These are phyloP conservation scores for Schizosaccharomyces versatilis DNA, from an alignment of 1,139 yeast genomes.

Conservation along the genomic window DNA sequence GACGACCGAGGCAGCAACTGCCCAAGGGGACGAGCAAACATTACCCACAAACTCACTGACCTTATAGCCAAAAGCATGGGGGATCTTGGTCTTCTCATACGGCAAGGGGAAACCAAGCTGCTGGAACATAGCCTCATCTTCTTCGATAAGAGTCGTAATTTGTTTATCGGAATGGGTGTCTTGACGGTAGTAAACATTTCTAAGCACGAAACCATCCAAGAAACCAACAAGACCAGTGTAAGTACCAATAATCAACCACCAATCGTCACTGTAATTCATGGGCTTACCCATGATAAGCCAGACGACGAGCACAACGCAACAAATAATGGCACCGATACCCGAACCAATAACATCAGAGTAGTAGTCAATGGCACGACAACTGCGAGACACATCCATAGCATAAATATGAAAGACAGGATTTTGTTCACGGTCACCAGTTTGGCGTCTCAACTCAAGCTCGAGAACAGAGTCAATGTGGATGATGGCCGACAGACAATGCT, in stretches of 20 bases:
- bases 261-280: slow-evolving; percentile 20
- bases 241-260: slow-evolving; percentile 26
- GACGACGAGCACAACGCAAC: slow-evolving; percentile 18
- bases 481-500: neutral
- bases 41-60: neutral
- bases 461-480: neutral
- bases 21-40: slow-evolving; percentile 2
- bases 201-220: slow-evolving; percentile 22
- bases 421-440: neutral
- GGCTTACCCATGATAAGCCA: slow-evolving; percentile 22
- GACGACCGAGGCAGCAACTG: slow-evolving; percentile 17
- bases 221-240: slow-evolving; percentile 25
- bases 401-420: slow-evolving; percentile 13
- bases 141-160: neutral
- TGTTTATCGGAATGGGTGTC: slow-evolving; percentile 15
- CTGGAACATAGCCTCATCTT: neutral
- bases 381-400: slow-evolving; percentile 14
- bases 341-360: slow-evolving; percentile 24
- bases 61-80: neutral
- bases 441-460: neutral
- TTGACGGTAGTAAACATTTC: slow-evolving; percentile 21
- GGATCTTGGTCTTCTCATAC: neutral
- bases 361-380: slow-evolving; percentile 18
- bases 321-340: slow-evolving; percentile 21
- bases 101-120: neutral